Percentiles rank a stretch among this genome's conserved stretches.
phyloP scores from a whole-genome alignment of 2,329 filamentous ascomycete genomes.

The Colletotrichum destructivum region DNA sequence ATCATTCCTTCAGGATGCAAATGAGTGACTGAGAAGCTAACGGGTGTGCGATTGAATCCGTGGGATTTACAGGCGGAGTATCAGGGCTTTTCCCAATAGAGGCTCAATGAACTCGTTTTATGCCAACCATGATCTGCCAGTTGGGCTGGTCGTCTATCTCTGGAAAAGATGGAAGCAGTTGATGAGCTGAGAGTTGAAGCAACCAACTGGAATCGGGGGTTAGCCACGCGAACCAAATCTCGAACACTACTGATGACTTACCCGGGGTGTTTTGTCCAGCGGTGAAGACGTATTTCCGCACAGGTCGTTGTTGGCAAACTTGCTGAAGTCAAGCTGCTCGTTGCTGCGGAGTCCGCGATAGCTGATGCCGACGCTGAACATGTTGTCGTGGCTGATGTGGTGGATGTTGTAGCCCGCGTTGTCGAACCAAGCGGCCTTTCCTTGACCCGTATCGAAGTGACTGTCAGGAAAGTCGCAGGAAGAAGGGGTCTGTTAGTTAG shows the following conservation, averaged over 20 bases:
- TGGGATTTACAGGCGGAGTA: not conserved
- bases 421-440: not conserved
- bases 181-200: constrained; percentile 7
- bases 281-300: no score
- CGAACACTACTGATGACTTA: not conserved
- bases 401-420: not conserved
- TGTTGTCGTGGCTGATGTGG: no score
- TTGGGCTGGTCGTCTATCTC: no score
- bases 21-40: not conserved
- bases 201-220: not conserved
- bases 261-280: not conserved
- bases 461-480: no score
- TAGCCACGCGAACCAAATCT: not conserved
- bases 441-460: not conserved
- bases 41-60: not conserved
- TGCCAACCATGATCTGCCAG: no score
- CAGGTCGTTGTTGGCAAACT: not conserved
- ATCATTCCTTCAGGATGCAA: not conserved
- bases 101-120: no score
- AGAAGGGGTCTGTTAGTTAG: no score
- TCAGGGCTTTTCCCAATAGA: no score
- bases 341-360: not conserved
- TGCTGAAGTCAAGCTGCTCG: not conserved
- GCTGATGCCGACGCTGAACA: not conserved
- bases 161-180: constrained; percentile 14